Evolutionary conservation across 495 filamentous ascomycete species (phyloP).

Genomic region (Patellaria atrata): DNA sequence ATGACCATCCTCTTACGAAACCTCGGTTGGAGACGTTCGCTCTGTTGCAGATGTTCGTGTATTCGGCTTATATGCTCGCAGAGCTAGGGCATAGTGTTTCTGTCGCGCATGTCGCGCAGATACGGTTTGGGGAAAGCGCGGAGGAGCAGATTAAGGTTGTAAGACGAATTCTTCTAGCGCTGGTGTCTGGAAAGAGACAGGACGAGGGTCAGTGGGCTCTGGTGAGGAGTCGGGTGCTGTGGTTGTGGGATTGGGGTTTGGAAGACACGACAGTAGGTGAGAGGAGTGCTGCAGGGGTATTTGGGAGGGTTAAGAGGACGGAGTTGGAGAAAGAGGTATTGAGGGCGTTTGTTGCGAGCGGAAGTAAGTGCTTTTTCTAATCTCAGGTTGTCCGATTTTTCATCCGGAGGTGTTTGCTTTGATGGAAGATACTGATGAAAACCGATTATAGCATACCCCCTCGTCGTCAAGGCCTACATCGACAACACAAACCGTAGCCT

Average conservation of each 20-base stretch:
- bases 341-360: slow-evolving; percentile 53
- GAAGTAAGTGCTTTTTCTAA: slow-evolving; percentile 35
- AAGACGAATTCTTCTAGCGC: slow-evolving; percentile 42
- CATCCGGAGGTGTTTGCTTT: not conserved
- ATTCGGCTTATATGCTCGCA: slow-evolving; percentile 51
- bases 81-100: slow-evolving; percentile 44
- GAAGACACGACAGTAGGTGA: slow-evolving; percentile 27
- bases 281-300: slow-evolving; percentile 42
- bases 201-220: slow-evolving; percentile 55
- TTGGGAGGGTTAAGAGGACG: slow-evolving; percentile 49
- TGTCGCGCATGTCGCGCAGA: slow-evolving; percentile 43
- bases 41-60: slow-evolving; percentile 52
- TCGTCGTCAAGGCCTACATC: slow-evolving; percentile 59
- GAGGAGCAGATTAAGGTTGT: slow-evolving; percentile 54
- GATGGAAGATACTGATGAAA: not conserved
- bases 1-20: slow-evolving; percentile 51
- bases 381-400: not conserved
- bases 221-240: slow-evolving; percentile 53
- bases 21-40: slow-evolving; percentile 44
- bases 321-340: slow-evolving; percentile 61
- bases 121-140: slow-evolving; percentile 41
- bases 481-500: slow-evolving; percentile 36
- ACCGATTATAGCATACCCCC: slow-evolving; percentile 11
- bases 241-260: slow-evolving; percentile 68
- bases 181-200: slow-evolving; percentile 34